These are phyloP conservation scores for Solanum chilense DNA, from an alignment of 257 asterid genomes.

Conservation along the genomic window DNA sequence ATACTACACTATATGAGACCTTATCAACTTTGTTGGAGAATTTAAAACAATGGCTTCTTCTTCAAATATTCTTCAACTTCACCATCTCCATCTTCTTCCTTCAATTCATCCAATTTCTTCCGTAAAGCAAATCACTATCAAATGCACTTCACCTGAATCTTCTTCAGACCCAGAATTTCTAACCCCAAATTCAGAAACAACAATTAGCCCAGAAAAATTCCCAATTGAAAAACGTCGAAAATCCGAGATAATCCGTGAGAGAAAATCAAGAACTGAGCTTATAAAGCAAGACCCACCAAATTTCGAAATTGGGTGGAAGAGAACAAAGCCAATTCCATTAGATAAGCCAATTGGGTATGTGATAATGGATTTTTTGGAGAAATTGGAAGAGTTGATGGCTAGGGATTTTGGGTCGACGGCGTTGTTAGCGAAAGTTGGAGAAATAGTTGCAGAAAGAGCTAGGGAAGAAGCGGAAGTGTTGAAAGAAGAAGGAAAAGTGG, in stretches of 20 bases:
- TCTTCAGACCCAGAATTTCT: constrained; percentile 28
- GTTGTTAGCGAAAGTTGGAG: constrained; percentile 59
- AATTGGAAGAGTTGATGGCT: constrained; percentile 59
- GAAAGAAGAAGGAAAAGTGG: constrained; percentile 76
- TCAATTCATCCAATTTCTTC: neutral
- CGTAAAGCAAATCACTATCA: constrained; percentile 10
- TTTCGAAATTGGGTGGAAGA: constrained; percentile 88
- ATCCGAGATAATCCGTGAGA: constrained; percentile 59
- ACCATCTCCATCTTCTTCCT: constrained; percentile 12
- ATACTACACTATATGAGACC: neutral
- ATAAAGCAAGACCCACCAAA: constrained; percentile 61
- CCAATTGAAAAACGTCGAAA: constrained; percentile 59
- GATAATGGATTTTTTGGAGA: constrained; percentile 72
- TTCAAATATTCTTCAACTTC: constrained; percentile 21
- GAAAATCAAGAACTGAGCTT: constrained; percentile 30
- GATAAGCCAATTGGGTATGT: constrained; percentile 73
- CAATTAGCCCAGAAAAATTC: constrained; percentile 46
- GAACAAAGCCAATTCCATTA: constrained; percentile 50
- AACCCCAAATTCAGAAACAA: constrained; percentile 32
- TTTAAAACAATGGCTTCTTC: constrained; percentile 30
- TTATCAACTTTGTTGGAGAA: neutral
- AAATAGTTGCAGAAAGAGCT: constrained; percentile 63
- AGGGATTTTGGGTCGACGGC: constrained; percentile 53
- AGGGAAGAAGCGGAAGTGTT: constrained; percentile 62
- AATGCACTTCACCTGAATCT: constrained; percentile 28